Evolutionary conservation across 257 asterid species (phyloP), one percentile per base, ranked within the genome.

Genomic region (Gentiana dahurica): DNA sequence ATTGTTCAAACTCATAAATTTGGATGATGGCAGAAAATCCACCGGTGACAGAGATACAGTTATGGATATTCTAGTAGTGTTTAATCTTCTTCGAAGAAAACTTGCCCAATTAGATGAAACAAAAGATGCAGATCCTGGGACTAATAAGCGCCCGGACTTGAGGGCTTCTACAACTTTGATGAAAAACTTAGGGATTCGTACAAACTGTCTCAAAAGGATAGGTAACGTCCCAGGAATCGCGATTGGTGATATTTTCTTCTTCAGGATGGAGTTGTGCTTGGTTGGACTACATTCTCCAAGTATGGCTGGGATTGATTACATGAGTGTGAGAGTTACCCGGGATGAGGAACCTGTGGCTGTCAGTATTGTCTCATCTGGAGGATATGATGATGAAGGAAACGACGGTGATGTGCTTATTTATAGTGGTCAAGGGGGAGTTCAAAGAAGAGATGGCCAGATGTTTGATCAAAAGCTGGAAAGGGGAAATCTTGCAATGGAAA

Each of bases 301-400:
- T 60, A 91, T 91, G 96, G 95, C 85, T 38, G 98, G 98, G 13
- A 87, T 91, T 50, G 98, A 91, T 72, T 91, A 85, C 59, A 77
- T 87, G 86, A 76, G 77, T 43, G 74, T 79, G 52, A 83, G 75
- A 69, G 55, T 69, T 53, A 73, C 85, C 13, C 54, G 55, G 70
- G 87, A 76, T 50, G 95, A 87, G 47, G 98, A 91, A 53, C 97
- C 97, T 51, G 57, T 91, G 61, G 97, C 98, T 33, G 82, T 91
- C 45, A 85, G 98, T 77, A 87, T 91, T 13, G 98, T 91, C 36
- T 76, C 96, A 4, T 76, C 98, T 24, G 98, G 96, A 60, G 94
- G 98, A 38, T 91, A 91, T 43, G 95, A 85, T 36, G 94, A 87
- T 68, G 83, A 80, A 6, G 96, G 92, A 13, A 80, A 71, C 24